Percentiles rank a stretch among this genome's conserved stretches.
Evolutionary conservation across 2,329 filamentous ascomycete genomes (phyloP).

Genomic region (Cercospora sesami): DNA sequence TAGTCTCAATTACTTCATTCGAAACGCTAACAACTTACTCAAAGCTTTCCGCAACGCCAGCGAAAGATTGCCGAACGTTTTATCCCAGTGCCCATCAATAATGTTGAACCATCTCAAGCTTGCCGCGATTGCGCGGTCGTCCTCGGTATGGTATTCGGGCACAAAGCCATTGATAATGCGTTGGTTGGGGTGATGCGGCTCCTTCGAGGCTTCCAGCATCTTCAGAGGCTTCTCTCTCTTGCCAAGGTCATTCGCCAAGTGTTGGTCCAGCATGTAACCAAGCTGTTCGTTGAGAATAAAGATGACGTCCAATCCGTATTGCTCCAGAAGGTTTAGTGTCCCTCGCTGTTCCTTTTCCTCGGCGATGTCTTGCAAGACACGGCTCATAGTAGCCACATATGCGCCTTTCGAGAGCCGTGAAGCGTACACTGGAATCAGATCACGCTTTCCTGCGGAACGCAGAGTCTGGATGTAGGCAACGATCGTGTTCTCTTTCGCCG

Average conservation of each 20-base stretch:
- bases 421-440: conserved; percentile 84
- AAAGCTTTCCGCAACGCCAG: conserved; percentile 81
- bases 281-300: conserved; percentile 72
- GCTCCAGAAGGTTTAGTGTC: conserved; percentile 72
- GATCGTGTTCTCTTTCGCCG: conserved; percentile 71
- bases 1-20: conserved; percentile 17
- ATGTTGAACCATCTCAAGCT: conserved; percentile 83
- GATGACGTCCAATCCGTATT: conserved; percentile 69
- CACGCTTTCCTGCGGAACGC: conserved; percentile 68
- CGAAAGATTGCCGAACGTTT: conserved; percentile 67
- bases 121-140: conserved; percentile 72
- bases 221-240: conserved; percentile 32
- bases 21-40: conserved; percentile 57
- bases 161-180: conserved; percentile 72
- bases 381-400: conserved; percentile 69
- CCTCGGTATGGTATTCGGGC: conserved; percentile 54
- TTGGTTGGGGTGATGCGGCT: conserved; percentile 53
- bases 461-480: conserved; percentile 80
- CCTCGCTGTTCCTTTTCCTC: conserved; percentile 64
- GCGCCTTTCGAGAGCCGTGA: conserved; percentile 69
- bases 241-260: conserved; percentile 20
- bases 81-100: conserved; percentile 69
- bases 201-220: conserved; percentile 55
- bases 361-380: conserved; percentile 72
- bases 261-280: conserved; percentile 32